Conservation (phyloP, 306 rosid species). For the Acmispon strigosus region DNA sequence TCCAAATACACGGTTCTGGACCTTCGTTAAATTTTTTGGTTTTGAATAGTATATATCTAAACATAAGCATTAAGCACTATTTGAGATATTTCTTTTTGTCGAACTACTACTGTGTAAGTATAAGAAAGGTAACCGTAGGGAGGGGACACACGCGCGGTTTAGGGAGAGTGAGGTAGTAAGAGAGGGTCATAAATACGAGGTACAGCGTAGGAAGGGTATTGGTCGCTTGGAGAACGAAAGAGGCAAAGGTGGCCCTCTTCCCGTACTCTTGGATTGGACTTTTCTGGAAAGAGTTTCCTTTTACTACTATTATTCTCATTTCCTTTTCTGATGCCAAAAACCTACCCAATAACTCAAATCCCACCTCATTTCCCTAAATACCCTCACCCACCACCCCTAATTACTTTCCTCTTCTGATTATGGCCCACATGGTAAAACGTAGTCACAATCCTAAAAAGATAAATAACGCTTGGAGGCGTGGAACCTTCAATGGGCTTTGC, state of each 20-base stretch:
- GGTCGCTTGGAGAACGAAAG: constrained; percentile 55
- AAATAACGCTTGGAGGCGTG: constrained; percentile 22
- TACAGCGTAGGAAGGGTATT: constrained; percentile 41
- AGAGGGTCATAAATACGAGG: constrained; percentile 58
- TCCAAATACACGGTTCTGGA: too few species aligned
- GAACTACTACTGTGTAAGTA: too few species aligned
- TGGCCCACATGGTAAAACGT: constrained; percentile 30
- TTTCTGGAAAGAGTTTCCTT: constrained; percentile 62
- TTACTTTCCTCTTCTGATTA: constrained; percentile 12
- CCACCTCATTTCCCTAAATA: constrained; percentile 11
- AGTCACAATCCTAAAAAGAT: constrained; percentile 16
- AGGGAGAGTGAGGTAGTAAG: constrained; percentile 19
- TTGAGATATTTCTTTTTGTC: too few species aligned
- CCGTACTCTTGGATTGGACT: constrained; percentile 98
- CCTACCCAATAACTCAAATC: neutral
- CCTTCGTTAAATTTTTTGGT: too few species aligned
- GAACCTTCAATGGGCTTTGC: neutral
- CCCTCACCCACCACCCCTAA: neutral
- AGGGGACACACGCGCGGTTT: constrained; percentile 12
- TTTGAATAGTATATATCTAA: too few species aligned
- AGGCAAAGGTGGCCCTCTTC: constrained; percentile 85
- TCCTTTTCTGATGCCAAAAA: constrained; percentile 47
- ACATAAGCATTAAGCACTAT: too few species aligned
- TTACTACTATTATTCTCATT: constrained; percentile 50
- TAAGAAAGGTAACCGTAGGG: too few species aligned